Percentiles rank a stretch among this genome's conserved stretches.
Evolutionary conservation across 2,329 filamentous ascomycete species (phyloP).

Genomic region (Laburnicola sp.): DNA sequence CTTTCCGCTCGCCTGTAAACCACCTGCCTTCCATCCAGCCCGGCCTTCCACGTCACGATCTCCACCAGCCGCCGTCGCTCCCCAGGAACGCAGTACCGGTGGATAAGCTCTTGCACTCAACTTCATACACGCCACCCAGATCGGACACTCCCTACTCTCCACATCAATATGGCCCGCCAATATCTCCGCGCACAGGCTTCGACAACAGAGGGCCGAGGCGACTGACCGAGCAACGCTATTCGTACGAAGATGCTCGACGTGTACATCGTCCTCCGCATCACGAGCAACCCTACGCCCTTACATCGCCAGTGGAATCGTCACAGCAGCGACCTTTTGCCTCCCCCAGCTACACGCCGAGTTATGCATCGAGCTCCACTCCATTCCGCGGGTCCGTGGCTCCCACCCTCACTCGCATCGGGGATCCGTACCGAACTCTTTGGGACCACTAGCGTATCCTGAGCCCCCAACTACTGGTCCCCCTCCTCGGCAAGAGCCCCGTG

Average conservation of each 20-base stretch:
- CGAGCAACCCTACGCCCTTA: constrained; percentile 42
- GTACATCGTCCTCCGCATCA: constrained; percentile 33
- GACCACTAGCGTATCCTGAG: constrained; percentile 38
- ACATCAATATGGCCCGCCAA: constrained; percentile 42
- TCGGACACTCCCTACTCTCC: constrained; percentile 47
- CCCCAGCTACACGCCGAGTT: constrained; percentile 46
- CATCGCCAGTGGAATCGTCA: constrained; percentile 41
- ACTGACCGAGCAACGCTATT: constrained; percentile 37
- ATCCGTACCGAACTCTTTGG: constrained; percentile 38
- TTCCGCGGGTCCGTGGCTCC: constrained; percentile 45
- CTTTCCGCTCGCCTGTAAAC: constrained; percentile 45
- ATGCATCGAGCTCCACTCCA: constrained; percentile 43
- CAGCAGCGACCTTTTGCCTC: constrained; percentile 42
- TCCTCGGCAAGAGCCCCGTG: constrained; percentile 32
- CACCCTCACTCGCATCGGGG: constrained; percentile 42
- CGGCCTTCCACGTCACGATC: constrained; percentile 33
- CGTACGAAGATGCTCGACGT: constrained; percentile 39
- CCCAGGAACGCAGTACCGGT: constrained; percentile 37
- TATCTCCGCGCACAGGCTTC: constrained; percentile 44
- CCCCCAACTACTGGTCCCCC: constrained; percentile 36
- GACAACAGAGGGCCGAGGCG: constrained; percentile 34
- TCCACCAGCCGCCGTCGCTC: constrained; percentile 23
- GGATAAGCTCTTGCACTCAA: constrained; percentile 41
- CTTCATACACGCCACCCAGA: constrained; percentile 46
- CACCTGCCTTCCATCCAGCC: constrained; percentile 44